Base-by-base conservation (phyloP, 805 yeast species). In the Candida corydali region DNA sequence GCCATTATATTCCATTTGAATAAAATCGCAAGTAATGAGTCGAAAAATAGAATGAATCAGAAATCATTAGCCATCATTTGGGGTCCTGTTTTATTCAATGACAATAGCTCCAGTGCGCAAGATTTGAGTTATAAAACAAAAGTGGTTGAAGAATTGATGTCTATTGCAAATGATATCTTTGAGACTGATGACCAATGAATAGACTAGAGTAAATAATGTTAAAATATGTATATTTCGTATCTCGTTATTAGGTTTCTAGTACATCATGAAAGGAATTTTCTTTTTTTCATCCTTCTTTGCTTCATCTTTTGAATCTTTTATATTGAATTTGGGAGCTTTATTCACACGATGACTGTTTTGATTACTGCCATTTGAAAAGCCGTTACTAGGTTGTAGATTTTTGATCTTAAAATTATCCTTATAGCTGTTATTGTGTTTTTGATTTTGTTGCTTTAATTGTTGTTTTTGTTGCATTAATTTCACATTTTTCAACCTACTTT, bases 51-150 rank as follows among this genome's bases (percentile, higher is more conserved):
- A 54, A 93, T 93, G 98, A 79, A 79, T 32, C 70, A 80, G 40
- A 81, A 82, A 51, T 82, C 84, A 41, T 59, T 93, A 49, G 86
- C 95, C 32, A 86, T 86, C 26, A 88, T 91, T 26, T 93, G 98
- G 98, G 96, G 97, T 0, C 95, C 96, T 14, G 85, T 86, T 2
- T 62, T 93, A 36, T 72, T 93, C 56, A 77, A 80, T 32, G 84
- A 78, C 48, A 77, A 75, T 39, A 74, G 76, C 17, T 66, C 73
- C 52, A 81, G 78, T 41, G 75, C 78, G 3, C 85, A 80, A 44
- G 96, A 80, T 51, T 76, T 85, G 65, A 81, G 82, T 38, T 78
- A 74, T 46, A 86, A 85, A 59, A 82, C 86, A 30, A 74, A 75
- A 39, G 84, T 87, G 3, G 76, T 93, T 47, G 96, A 89, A 55